phyloP scores from a whole-genome alignment of 345 rosid species.

The Syzygium aqueum region DNA sequence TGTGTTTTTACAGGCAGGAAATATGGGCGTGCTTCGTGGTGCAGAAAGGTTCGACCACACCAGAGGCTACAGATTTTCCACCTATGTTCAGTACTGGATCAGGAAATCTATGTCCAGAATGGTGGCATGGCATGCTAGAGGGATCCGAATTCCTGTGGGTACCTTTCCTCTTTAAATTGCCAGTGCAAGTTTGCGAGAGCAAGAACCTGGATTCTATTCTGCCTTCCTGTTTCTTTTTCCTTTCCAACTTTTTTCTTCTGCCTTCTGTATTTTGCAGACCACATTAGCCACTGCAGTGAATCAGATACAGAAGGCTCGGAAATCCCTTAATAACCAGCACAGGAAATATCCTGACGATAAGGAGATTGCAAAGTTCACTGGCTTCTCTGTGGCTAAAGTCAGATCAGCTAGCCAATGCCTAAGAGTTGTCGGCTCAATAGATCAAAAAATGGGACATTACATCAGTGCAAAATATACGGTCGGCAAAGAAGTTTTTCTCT shows the following conservation, averaged over 20 bases:
- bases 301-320: conserved; percentile 62
- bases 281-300: conserved; percentile 35
- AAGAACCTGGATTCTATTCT: neutral
- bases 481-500: conserved; percentile 2
- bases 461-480: conserved; percentile 50
- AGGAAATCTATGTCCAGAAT: conserved; percentile 56
- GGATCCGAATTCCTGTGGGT: conserved; percentile 62
- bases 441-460: conserved; percentile 49
- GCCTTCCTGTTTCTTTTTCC: neutral
- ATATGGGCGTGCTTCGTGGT: conserved; percentile 71
- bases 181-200: neutral
- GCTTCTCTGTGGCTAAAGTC: conserved; percentile 53
- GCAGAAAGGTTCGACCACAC: conserved; percentile 78
- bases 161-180: neutral
- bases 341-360: conserved; percentile 51
- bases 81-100: conserved; percentile 86
- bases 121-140: conserved; percentile 55
- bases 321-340: conserved; percentile 30
- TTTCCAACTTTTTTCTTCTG: neutral
- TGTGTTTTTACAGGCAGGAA: conserved; percentile 49
- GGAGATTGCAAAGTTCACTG: conserved; percentile 52
- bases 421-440: conserved; percentile 69
- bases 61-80: conserved; percentile 77
- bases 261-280: conserved; percentile 19
- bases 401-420: conserved; percentile 61